Evolutionary conservation across 306 rosid genomes (phyloP).

Genomic region (Cucumis sativus): DNA sequence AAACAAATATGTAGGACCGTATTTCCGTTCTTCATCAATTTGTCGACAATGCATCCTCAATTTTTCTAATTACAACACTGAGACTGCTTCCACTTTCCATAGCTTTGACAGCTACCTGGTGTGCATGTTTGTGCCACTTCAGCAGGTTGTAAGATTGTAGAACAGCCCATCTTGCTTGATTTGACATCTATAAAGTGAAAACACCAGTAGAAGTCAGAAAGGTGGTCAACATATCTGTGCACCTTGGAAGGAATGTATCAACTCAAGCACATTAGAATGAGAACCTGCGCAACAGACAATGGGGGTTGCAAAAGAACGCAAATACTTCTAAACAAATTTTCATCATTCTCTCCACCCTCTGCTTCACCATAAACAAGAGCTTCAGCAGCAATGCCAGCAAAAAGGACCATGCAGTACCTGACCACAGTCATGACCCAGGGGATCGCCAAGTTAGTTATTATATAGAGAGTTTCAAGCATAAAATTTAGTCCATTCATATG

Average conservation of each 20-base stretch:
- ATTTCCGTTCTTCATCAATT: conserved; percentile 18
- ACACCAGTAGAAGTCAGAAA: conserved; percentile 8
- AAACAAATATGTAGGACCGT: background rate
- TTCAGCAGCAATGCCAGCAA: conserved; percentile 95
- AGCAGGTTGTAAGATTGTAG: conserved; percentile 88
- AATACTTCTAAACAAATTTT: conserved; percentile 66
- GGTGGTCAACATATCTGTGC: background rate
- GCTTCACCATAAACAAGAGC: conserved; percentile 94
- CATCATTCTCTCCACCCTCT: conserved; percentile 98
- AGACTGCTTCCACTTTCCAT: conserved; percentile 65
- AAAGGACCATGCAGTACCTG: conserved; percentile 97
- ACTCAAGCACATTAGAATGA: conserved; percentile 5
- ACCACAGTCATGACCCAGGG: conserved; percentile 6
- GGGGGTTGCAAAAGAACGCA: conserved; percentile 83
- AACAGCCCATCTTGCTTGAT: conserved; percentile 97
- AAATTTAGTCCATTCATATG: background rate
- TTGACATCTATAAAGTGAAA: conserved; percentile 57
- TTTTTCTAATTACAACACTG: conserved; percentile 62
- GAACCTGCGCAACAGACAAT: conserved; percentile 66
- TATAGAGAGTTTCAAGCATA: background rate
- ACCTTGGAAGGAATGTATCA: conserved; percentile 6
- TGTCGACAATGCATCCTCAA: conserved; percentile 58
- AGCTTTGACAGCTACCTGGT: conserved; percentile 82
- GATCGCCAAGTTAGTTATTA: background rate
- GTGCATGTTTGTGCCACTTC: conserved; percentile 75